Conservation (phyloP, 768 basidiomycete species). For the Hypholoma fasciculare region DNA sequence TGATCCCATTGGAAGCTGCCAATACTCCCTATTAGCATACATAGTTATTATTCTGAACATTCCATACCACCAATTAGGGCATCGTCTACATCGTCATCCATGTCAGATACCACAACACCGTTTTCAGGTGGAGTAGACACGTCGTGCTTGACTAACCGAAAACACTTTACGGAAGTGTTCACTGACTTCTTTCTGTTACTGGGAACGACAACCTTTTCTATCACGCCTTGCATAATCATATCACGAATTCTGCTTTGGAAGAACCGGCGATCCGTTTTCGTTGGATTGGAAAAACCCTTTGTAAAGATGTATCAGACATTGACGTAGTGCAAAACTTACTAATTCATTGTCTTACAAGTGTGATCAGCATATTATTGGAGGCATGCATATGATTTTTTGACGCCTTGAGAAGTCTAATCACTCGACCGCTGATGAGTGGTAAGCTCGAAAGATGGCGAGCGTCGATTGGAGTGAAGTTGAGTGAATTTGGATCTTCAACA, state of each 20-base stretch:
- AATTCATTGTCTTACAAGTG: conserved; percentile 53
- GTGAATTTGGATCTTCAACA: conserved; percentile 21
- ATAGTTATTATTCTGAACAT: no score
- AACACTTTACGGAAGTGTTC: conserved; percentile 58
- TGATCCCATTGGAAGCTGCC: conserved; percentile 38
- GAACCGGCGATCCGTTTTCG: conserved; percentile 78
- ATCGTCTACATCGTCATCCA: conserved; percentile 45
- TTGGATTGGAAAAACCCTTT: conserved; percentile 76
- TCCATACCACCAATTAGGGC: conserved; percentile 26
- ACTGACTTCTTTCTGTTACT: conserved; percentile 48
- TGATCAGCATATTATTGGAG: conserved; percentile 74
- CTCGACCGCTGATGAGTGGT: conserved; percentile 65
- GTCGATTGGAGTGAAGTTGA: conserved; percentile 74
- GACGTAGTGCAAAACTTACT: not conserved
- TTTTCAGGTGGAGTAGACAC: conserved; percentile 40
- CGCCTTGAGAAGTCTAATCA: conserved; percentile 70
- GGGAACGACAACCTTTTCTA: conserved; percentile 76
- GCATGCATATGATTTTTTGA: conserved; percentile 72
- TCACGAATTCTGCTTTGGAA: conserved; percentile 76
- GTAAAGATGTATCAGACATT: not conserved
- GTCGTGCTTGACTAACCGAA: conserved; percentile 50
- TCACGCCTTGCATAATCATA: conserved; percentile 67
- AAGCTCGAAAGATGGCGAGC: conserved; percentile 76
- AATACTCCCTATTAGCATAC: not conserved
- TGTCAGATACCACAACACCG: conserved; percentile 35